Evolutionary conservation across 106 monocot genomes (phyloP), one percentile per base, ranked within the genome.

Genomic region (Agapanthus africanus): DNA sequence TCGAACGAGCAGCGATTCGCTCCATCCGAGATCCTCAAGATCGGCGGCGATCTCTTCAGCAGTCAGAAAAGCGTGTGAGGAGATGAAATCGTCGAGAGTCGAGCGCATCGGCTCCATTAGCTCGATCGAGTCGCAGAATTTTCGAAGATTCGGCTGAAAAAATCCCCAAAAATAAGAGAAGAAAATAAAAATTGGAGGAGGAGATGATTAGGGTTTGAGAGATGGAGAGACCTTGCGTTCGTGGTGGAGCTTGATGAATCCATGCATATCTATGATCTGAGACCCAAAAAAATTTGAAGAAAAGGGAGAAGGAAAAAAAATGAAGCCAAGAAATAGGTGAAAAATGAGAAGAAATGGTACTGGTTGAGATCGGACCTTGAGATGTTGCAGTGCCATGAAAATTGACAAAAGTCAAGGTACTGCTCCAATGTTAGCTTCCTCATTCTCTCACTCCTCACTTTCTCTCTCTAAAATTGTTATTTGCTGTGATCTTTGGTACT

Each of bases 231-330:
- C 61, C 31, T 59, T 59, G 59, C 32, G 32, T 32, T 59, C 14
- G 1, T 10, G 2, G 15, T 59, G 59, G 59, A 59, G 59, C 61
- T 61, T 61, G 33, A 34, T 0, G 61, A 61, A 61, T 3, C 61
- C 61, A 19, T 61, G 61, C 61, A 61, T 61, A 33, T 61, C 35
- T 18, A 61, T 61, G n/a, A 61, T 61, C 61, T 61, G 35, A 11
- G 36, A n/a, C n/a, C n/a, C n/a, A 28, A 36, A 35, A 61, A 21
- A 36, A 59, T 30, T 10, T 13, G 7, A 15, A 4, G 14, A 19
- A 61, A 61, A 6, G 7, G 18, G 25, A 33, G 16, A 19, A 33
- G 18, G 11, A n/a, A 61, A 36, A 36, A 6, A 61, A 6, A 1
- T 30, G 14, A 13, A 6, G 36, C 1, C 3, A 19, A 14, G n/a